Conservation (phyloP, 768 basidiomycete species). For the Lepiota subincarnata region DNA sequence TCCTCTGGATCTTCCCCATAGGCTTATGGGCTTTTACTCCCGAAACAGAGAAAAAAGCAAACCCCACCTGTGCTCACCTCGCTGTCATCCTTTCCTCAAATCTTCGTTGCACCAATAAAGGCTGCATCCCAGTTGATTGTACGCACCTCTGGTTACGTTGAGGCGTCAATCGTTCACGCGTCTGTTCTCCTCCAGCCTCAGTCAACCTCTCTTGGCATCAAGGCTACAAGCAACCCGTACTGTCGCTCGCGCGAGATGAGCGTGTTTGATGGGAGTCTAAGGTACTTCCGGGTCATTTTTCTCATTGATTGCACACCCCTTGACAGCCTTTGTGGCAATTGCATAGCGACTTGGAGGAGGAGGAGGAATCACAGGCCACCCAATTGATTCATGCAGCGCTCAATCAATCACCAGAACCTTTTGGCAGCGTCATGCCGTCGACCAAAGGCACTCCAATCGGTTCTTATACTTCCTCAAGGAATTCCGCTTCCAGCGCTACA, state of each 20-base stretch:
- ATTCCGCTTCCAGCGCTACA: constrained; percentile 22
- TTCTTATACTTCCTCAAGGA: constrained; percentile 34
- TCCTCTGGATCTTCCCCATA: neutral
- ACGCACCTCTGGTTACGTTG: neutral
- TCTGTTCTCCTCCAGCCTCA: neutral
- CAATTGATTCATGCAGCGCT: constrained; percentile 28
- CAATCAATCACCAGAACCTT: neutral
- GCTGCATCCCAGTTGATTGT: neutral
- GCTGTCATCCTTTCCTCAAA: neutral
- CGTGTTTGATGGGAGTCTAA: constrained; percentile 26
- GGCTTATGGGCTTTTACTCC: neutral
- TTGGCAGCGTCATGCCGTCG: neutral
- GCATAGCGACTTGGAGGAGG: constrained; percentile 34
- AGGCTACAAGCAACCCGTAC: neutral
- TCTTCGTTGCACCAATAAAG: neutral
- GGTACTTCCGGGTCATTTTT: constrained; percentile 2
- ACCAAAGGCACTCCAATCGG: constrained; percentile 36
- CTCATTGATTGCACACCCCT: neutral
- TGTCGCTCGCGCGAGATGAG: constrained; percentile 26
- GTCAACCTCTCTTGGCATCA: neutral
- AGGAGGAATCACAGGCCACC: constrained; percentile 47
- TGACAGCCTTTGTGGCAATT: neutral
- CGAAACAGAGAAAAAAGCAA: neutral
- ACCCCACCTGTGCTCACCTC: neutral
- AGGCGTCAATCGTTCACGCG: neutral